Base-by-base conservation (phyloP, 2,329 filamentous ascomycete genomes). In the Venturia aucupariae region DNA sequence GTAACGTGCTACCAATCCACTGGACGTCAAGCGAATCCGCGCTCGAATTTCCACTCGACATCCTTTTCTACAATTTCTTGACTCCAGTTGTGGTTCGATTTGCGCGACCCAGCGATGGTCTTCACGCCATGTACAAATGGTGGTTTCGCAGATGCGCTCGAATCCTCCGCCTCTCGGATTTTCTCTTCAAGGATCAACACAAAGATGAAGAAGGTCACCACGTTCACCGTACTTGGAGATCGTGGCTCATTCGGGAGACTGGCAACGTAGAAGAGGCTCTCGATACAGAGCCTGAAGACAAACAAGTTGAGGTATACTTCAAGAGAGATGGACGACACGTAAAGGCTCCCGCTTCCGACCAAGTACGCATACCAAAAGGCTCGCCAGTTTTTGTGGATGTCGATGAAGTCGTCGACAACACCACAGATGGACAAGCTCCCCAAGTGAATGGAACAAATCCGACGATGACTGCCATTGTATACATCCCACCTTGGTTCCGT, bases 31-130 rank as follows among this genome's bases (percentile, higher is more conserved):
- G 92, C 68, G 90, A 96, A 69, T 92, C 94, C 0, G 89, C 96
- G 0, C 80, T 97, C 60, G 94, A 97, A 73, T 97, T 99, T 68
- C 94, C 94, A 0, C 85, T 96, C 66, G 93, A 99, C 72, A 81
- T 99, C 1, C 80, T 99, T 19, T 94, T 97, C 73, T 99, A 97
- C 81, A 97, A 97, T 75, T 96, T 97, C 74, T 79, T 97, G 59
- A 94, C 97, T 81, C 94, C 94, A 0, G 78, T 96, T 60, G 87
- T 92, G 15, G 85, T 97, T 69, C 88, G 85, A 69, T 87, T 91
- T 69, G 88, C 96, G 75, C 90, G 89, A 72, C 92, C 93, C 1
- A 91, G 90, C 62, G 89, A 96, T 71, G 88, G 86, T 0, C 79
- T 99, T 3, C 89, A 96, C 69, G 80, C 83, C 64, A 88, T 97